phyloP scores from a whole-genome alignment of 306 rosid genomes.

The Chamaecrista fasciculata region DNA sequence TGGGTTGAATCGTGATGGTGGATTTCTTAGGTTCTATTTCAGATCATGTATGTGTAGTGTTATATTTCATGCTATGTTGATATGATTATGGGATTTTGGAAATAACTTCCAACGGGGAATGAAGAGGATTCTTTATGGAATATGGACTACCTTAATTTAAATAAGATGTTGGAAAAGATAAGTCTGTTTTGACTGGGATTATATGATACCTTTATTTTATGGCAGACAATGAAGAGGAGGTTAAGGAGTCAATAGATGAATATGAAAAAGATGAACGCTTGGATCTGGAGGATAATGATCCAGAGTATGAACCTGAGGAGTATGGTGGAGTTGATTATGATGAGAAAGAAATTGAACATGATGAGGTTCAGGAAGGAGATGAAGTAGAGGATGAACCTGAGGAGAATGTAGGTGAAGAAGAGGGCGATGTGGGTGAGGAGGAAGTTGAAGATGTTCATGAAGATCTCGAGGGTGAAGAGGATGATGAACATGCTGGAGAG shows the following conservation, averaged over 20 bases:
- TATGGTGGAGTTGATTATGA: conserved; percentile 86
- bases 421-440: conserved; percentile 77
- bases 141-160: conserved; percentile 12
- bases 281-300: conserved; percentile 96
- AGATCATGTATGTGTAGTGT: conserved; percentile 12
- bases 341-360: conserved; percentile 90
- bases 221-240: conserved; percentile 84
- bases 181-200: conserved; percentile 38
- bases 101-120: conserved; percentile 5
- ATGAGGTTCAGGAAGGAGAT: conserved; percentile 68
- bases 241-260: conserved; percentile 74
- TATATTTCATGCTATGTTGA: background rate
- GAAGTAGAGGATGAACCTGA: conserved; percentile 73
- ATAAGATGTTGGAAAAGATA: conserved; percentile 33
- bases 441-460: conserved; percentile 75
- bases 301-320: conserved; percentile 88
- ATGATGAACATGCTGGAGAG: conserved; percentile 60
- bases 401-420: conserved; percentile 72
- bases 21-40: background rate
- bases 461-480: conserved; percentile 77
- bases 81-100: background rate
- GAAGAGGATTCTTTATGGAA: conserved; percentile 24
- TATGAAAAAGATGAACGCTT: conserved; percentile 85
- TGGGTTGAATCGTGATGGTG: background rate
- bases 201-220: conserved; percentile 40